Percentiles rank a stretch among this genome's conserved stretches.
phyloP scores from a whole-genome alignment of 306 rosid genomes.

The Citrullus colocynthis region DNA sequence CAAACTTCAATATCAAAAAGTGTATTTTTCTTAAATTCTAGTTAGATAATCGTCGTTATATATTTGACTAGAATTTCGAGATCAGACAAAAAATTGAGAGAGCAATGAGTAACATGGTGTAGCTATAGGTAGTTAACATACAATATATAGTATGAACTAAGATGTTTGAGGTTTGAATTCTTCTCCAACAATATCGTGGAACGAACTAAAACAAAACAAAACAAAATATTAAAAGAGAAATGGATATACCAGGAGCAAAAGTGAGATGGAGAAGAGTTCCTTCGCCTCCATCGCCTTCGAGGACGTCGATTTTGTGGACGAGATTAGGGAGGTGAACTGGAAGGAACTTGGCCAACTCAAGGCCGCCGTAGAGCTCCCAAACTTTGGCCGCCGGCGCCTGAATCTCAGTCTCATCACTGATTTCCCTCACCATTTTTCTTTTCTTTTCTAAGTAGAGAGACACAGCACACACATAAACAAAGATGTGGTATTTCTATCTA shows the following conservation, averaged over 20 bases:
- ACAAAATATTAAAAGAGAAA: too few species aligned
- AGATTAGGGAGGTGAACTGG: neutral
- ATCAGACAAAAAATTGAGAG: too few species aligned
- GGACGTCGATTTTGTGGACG: neutral
- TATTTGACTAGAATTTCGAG: too few species aligned
- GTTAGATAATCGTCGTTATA: too few species aligned
- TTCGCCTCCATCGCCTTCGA: constrained; percentile 1
- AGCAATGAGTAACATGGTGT: too few species aligned
- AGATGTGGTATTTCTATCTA: neutral
- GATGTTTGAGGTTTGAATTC: too few species aligned
- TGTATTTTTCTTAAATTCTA: too few species aligned
- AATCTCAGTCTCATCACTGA: neutral
- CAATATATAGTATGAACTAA: too few species aligned
- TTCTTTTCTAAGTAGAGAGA: neutral
- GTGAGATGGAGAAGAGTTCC: neutral
- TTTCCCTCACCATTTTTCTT: neutral
- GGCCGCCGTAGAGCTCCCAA: neutral
- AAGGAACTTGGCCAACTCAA: neutral
- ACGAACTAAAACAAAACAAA: too few species aligned
- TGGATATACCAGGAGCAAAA: neutral
- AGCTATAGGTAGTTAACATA: too few species aligned
- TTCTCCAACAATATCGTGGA: too few species aligned
- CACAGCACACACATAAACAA: neutral
- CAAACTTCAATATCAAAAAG: too few species aligned
- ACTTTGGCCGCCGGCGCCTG: neutral